Base-by-base conservation (phyloP, 2,329 filamentous ascomycete genomes). In the Fusarium decemcellulare region DNA sequence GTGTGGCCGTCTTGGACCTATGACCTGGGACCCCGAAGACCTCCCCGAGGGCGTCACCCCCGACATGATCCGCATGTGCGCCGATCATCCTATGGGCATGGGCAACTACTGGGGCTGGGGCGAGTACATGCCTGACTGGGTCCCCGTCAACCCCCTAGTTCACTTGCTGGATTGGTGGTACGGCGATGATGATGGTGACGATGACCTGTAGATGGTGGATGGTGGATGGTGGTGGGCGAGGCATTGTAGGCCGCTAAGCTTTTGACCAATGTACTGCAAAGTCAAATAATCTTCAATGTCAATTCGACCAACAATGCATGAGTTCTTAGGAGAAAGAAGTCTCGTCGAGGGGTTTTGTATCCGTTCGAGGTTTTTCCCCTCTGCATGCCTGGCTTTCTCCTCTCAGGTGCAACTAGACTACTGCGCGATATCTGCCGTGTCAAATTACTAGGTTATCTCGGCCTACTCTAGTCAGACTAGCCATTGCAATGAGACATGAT, bases 91-190 rank as follows among this genome's bases (percentile, higher is more conserved):
- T 8, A 5, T 30, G 30, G 63, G 67, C 14, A 42, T 39, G 8
- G 63, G 59, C 3, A 68, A 70, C 6, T 68, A 70, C 42, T 70
- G 67, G 67, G 67, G 67, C 4, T 61, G 23, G 32, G 63, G 67
- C 3, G 14, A 65, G 44, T 68, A 68, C n/a, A 29, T 71, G 5
- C 63, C 63, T 2, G 8, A 52, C 14, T 71, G 63, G 63, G 40
- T 70, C 53, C 63, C 67, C 40, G 44, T 47, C 2, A 70, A 67
- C 9, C 63, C 34, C 42, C 27, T 53, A 23, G 50, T 53, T 16
- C n/a, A 40, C 15, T n/a, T 53, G 34, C 50, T 53, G 23, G 50
- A 40, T 11, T 53, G 36, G 50, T 53, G 50, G 50, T 53, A 51
- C n/a, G 29, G 43, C 16, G n/a, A 23, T 51, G 50, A 40, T 40